Evolutionary conservation across 2,329 filamentous ascomycete genomes (phyloP), one percentile per base, ranked within the genome.

Genomic region (Aspergillus sp.): DNA sequence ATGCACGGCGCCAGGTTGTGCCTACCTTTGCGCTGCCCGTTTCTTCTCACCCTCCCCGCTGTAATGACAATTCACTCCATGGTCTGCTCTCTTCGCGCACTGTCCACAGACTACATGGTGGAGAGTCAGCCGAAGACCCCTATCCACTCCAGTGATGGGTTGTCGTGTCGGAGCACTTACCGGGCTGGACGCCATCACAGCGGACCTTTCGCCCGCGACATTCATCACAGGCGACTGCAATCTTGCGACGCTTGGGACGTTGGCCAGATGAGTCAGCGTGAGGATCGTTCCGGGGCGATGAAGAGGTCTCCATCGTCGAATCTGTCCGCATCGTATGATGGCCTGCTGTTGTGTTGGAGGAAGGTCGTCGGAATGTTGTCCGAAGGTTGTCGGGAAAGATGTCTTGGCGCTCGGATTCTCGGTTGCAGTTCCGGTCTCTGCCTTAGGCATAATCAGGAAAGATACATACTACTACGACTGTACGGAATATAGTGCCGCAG

Each of bases 11-110:
- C 31, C 17, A 37, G 31, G 23, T 21, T 19, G 11, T 15, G 55
- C 62, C 49, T 52, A 69, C 68, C 55, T 61, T 40, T 64, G 62
- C n/a, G 63, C 64, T 5, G 65, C 66, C 40, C 64, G 61, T 39
- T 65, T 69, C 47, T 68, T 72, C 55, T 71, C 67, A 21, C 63
- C 25, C 33, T 70, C 69, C 4, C 68, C 65, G 1, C 67, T 68
- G 40, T 70, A 73, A 6, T 63, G 61, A 47, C 70, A 74, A 12
- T 54, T 57, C 2, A 37, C 51, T 0, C 60, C 62, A 17, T 45
- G 55, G 15, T 68, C 63, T 3, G 57, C 47, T 19, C 63, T 62
- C 33, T 62, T 69, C 17, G 55, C 56, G 52, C 71, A 74, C 19
- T 68, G 69, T 15, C 68, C 66, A 65, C 70, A 73, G 7, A 69